Base-by-base conservation (phyloP, 306 rosid species). In the Arachis stenosperma region DNA sequence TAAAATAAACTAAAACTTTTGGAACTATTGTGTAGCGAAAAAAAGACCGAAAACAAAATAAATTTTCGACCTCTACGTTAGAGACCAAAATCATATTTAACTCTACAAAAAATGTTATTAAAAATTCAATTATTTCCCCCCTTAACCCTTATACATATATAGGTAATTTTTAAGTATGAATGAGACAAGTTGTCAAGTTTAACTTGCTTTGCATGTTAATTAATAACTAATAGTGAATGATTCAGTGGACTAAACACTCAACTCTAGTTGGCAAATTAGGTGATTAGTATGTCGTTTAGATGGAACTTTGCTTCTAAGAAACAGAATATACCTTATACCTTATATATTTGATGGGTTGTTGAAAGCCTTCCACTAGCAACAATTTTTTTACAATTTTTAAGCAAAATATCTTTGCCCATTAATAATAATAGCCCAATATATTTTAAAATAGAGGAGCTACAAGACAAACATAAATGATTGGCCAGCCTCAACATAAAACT, bases 251-350 rank as follows among this genome's bases (percentile, higher is more conserved):
- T 42, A 2, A 61, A 27, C 51, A 6, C 0, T 11, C 46, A 54
- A 5, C 58, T 40, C 10, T 14, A 43, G 65, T 12, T 79, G 59
- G 65, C 70, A 67, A 73, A 50, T 79, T 66, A 40, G 73, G 69
- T 67, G 58, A 58, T 58, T 29, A 30, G 42, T 58, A 11, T 57
- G 69, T 40, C 17, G 44, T 42, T 42, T 46, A 40, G 17, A 65
- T 58, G 17, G 37, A 37, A 33, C 13, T 54, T 67, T 67, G 70
- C 71, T 67, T 52, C 37, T 33, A 54, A 53, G 56, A 70, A 61
- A 27, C 12, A 78, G 2, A 63, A 48, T 48, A 36, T 27, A 39
- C 2, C 47, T 22, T 22, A 22, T 22, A 22, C 56, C 42, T 33
- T 2, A 33, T 33, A 33, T 33, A 46, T n/a, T 67, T 74, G 17